phyloP scores from a whole-genome alignment of 2,329 filamentous ascomycete species.

The Mariannaea sp. region DNA sequence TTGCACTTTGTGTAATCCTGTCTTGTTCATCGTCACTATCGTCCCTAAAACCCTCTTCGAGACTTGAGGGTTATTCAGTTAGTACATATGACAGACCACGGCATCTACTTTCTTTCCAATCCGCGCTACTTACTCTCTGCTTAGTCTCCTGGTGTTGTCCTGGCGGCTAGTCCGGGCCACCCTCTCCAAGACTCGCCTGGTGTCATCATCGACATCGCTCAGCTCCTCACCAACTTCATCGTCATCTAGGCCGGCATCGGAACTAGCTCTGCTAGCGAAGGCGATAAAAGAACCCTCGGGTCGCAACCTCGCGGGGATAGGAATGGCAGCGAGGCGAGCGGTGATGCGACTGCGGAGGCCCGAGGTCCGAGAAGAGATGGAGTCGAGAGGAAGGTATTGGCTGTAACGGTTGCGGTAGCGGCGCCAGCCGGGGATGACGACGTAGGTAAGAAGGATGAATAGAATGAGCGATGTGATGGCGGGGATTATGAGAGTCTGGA shows the following conservation, averaged over 20 bases:
- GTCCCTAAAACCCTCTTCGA: constrained; percentile 63
- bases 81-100: constrained; percentile 12
- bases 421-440: constrained; percentile 70
- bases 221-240: constrained; percentile 68
- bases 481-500: constrained; percentile 71
- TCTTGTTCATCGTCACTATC: constrained; percentile 51
- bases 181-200: constrained; percentile 48
- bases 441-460: constrained; percentile 68
- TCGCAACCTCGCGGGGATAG: constrained; percentile 55
- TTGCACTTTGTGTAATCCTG: constrained; percentile 26
- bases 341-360: constrained; percentile 57
- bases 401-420: constrained; percentile 72
- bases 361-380: constrained; percentile 61
- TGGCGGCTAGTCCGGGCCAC: constrained; percentile 42
- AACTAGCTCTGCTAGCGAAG: constrained; percentile 46
- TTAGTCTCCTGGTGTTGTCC: constrained; percentile 66
- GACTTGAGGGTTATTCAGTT: constrained; percentile 38
- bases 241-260: constrained; percentile 57
- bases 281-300: constrained; percentile 47
- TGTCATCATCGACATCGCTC: constrained; percentile 60
- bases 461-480: constrained; percentile 71
- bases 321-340: constrained; percentile 37
- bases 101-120: neutral
- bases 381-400: constrained; percentile 73
- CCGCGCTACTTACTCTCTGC: constrained; percentile 65